phyloP scores from a whole-genome alignment of 495 filamentous ascomycete genomes.

The Tuber borchii region DNA sequence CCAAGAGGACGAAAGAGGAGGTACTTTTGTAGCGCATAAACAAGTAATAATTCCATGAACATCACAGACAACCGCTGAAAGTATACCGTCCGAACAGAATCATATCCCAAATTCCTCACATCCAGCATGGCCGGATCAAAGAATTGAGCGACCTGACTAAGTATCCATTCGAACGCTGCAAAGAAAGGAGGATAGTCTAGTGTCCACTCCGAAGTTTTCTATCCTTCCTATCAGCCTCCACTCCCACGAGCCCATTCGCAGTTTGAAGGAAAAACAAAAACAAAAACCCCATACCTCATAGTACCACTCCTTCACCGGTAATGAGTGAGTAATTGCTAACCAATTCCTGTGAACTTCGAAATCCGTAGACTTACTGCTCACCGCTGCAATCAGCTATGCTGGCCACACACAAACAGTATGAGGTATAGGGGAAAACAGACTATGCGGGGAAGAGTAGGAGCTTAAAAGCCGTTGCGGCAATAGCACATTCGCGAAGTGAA shows the following conservation, averaged over 20 bases:
- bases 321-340: constrained; percentile 86
- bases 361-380: constrained; percentile 87
- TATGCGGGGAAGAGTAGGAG: constrained; percentile 92
- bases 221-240: constrained; percentile 1
- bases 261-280: background rate
- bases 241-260: constrained; percentile 6
- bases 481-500: constrained; percentile 57
- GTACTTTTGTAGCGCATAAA: constrained; percentile 76
- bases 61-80: constrained; percentile 89
- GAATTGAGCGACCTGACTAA: constrained; percentile 72
- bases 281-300: constrained; percentile 69
- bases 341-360: constrained; percentile 98
- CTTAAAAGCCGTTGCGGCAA: constrained; percentile 85
- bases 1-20: constrained; percentile 4
- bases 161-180: constrained; percentile 88
- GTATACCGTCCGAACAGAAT: constrained; percentile 85
- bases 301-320: constrained; percentile 88
- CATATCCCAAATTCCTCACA: constrained; percentile 72
- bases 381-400: constrained; percentile 16
- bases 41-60: constrained; percentile 71
- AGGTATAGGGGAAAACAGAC: constrained; percentile 51
- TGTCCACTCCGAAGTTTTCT: constrained; percentile 96
- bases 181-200: constrained; percentile 98
- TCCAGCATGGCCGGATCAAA: constrained; percentile 75
- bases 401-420: background rate